Evolutionary conservation across 1,284 basidiomycete species (phyloP), one percentile per base, ranked within the genome.

Genomic region (Golubevia sp.): DNA sequence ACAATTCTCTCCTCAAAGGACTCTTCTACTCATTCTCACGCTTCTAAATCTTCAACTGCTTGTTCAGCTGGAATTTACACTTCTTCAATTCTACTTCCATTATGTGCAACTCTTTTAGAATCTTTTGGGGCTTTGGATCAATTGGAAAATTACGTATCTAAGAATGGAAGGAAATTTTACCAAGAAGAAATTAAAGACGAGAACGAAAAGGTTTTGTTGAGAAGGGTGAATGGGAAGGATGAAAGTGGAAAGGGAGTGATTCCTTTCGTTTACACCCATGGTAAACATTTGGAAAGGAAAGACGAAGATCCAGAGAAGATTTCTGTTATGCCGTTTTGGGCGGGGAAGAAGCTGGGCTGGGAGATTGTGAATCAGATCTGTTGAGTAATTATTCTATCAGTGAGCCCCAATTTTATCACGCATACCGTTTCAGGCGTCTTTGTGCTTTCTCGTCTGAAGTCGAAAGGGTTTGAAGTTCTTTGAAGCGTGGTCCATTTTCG

Each of bases 301-400:
- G 76, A 82, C 21, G 64, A 61, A 20, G 70, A 73, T 26, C 30
- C 30, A 11, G 62, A 66, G 49, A 78, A 77, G 64, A 77, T 84
- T 56, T 77, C 86, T 62, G 89, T 97, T 0, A 88, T 93, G 24
- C 93, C 96, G 2, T 99, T 99, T 86, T 94, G 92, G 92, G 90
- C 92, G 2, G 96, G 94, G 23, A 91, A 90, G 84, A 85, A 88
- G 68, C 85, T 99, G 30, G 86, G 86, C 18, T 99, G 95, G 96
- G 88, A 90, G 85, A 90, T 97, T 72, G 87, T 67, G 25, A 23
- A 50, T 18, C 48, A 1, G 18, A 18, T 18, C 48, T 49, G 48
- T 18, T 23, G 48, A 49, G 48, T 23, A 49, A 49, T 18, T 1
- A 18, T 18, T 18, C 48, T 23, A 49, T 1, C 48, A 18, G 1